phyloP scores from a whole-genome alignment of 208 protist species.

The Wallacemonas sp. region DNA sequence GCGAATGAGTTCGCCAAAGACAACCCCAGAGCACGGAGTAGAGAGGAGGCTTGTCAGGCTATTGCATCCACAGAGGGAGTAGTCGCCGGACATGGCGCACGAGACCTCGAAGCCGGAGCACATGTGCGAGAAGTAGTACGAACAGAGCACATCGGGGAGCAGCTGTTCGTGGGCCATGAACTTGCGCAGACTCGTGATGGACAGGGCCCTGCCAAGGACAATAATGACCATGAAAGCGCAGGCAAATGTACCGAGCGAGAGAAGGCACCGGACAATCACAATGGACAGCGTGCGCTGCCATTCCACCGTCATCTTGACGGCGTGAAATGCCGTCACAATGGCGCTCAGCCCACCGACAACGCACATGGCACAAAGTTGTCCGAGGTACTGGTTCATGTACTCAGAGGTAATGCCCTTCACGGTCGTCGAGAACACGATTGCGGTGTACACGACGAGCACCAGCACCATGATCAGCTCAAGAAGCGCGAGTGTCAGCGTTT shows the following conservation, averaged over 20 bases:
- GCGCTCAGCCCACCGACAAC: conserved; percentile 31
- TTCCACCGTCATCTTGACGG: conserved; percentile 52
- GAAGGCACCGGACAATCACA: conserved; percentile 18
- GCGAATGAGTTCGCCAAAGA: conserved; percentile 21
- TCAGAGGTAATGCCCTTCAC: conserved; percentile 19
- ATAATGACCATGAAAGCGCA: conserved; percentile 44
- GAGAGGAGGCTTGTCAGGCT: neutral
- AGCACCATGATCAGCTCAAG: conserved; percentile 48
- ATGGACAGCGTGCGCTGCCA: conserved; percentile 21
- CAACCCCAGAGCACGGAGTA: conserved; percentile 4
- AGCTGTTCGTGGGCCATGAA: conserved; percentile 7
- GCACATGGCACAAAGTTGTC: conserved; percentile 32
- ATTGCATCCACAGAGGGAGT: neutral
- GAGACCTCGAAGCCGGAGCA: conserved; percentile 48
- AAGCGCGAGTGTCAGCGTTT: conserved; percentile 65
- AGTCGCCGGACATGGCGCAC: conserved; percentile 12
- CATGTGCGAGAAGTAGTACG: conserved; percentile 28
- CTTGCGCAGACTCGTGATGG: neutral
- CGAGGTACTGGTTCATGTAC: conserved; percentile 40
- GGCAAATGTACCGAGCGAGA: conserved; percentile 30
- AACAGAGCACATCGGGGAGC: conserved; percentile 19
- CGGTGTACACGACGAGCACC: conserved; percentile 30
- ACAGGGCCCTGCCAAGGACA: conserved; percentile 27
- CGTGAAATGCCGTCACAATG: conserved; percentile 43
- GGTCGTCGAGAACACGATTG: conserved; percentile 29